These are phyloP conservation scores for Penicillium hesseltinei DNA, from an alignment of 2,329 filamentous ascomycete species.

Conservation along the genomic window DNA sequence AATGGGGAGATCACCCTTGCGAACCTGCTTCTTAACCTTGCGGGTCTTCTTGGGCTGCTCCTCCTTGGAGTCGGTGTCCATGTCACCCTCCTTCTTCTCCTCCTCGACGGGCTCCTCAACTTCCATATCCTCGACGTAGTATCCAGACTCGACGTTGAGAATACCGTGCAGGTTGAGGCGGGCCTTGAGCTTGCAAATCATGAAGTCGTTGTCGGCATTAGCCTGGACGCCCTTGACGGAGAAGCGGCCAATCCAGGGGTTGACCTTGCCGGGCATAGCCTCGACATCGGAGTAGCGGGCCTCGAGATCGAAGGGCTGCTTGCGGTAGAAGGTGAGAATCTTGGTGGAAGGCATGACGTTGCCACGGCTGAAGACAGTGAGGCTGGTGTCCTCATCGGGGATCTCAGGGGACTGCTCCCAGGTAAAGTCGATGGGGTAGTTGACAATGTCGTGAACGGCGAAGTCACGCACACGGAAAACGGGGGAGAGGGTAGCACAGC, in stretches of 20 bases:
- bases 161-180: slow-evolving; percentile 95
- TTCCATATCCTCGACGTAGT: slow-evolving; percentile 97
- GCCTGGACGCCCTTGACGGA: slow-evolving; percentile 97
- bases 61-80: slow-evolving; percentile 75
- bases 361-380: slow-evolving; percentile 96
- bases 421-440: slow-evolving; percentile 96
- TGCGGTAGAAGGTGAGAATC: slow-evolving; percentile 98
- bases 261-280: slow-evolving; percentile 79
- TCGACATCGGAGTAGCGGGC: slow-evolving; percentile 89
- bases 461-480: slow-evolving; percentile 99
- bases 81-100: slow-evolving; percentile 64
- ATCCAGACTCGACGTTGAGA: slow-evolving; percentile 92
- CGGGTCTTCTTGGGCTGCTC: slow-evolving; percentile 77
- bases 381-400: slow-evolving; percentile 93
- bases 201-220: slow-evolving; percentile 91
- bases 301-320: slow-evolving; percentile 95
- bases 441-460: slow-evolving; percentile 93
- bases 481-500: slow-evolving; percentile 94
- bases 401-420: slow-evolving; percentile 99
- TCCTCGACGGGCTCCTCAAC: slow-evolving; percentile 89
- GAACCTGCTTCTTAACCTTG: slow-evolving; percentile 99
- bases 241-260: slow-evolving; percentile 95
- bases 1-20: slow-evolving; percentile 92
- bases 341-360: slow-evolving; percentile 98
- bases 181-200: slow-evolving; percentile 99